Evolutionary conservation across 2,329 filamentous ascomycete genomes (phyloP).

Genomic region (Monosporascus cannonballus): DNA sequence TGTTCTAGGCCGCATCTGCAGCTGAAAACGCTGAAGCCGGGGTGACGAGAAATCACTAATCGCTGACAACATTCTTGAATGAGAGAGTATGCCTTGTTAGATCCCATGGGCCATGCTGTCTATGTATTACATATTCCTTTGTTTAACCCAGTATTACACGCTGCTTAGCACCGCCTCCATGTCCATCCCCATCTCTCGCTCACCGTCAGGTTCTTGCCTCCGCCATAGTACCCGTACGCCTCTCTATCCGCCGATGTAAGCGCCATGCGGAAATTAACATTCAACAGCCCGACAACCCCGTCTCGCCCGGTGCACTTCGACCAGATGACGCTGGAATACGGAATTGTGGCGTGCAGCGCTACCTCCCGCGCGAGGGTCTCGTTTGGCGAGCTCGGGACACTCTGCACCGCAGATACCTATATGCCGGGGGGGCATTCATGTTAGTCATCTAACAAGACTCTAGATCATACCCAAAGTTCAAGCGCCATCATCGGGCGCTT

Average conservation of each 20-base stretch:
- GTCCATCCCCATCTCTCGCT: slow-evolving; percentile 14
- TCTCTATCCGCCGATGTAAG: slow-evolving; percentile 8
- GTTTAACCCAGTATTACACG: too few species aligned
- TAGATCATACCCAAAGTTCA: too few species aligned
- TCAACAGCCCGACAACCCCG: slow-evolving; percentile 8
- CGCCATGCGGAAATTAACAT: slow-evolving; percentile 17
- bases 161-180: slow-evolving; percentile 11
- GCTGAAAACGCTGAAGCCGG: too few species aligned
- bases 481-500: neutral
- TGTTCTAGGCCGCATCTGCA: too few species aligned
- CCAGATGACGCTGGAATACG: slow-evolving; percentile 10
- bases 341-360: slow-evolving; percentile 9
- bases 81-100: too few species aligned
- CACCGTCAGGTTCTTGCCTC: slow-evolving; percentile 10
- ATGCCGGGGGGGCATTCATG: neutral
- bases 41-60: too few species aligned
- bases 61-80: too few species aligned
- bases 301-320: slow-evolving; percentile 9
- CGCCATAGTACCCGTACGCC: slow-evolving; percentile 12
- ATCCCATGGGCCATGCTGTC: too few species aligned
- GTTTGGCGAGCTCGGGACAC: slow-evolving; percentile 6
- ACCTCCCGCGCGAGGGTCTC: slow-evolving; percentile 6
- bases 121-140: too few species aligned
- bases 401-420: slow-evolving; percentile 5
- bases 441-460: neutral